Conservation (phyloP, 2,329 filamentous ascomycete genomes). For the Aspergillus spinulosporus region DNA sequence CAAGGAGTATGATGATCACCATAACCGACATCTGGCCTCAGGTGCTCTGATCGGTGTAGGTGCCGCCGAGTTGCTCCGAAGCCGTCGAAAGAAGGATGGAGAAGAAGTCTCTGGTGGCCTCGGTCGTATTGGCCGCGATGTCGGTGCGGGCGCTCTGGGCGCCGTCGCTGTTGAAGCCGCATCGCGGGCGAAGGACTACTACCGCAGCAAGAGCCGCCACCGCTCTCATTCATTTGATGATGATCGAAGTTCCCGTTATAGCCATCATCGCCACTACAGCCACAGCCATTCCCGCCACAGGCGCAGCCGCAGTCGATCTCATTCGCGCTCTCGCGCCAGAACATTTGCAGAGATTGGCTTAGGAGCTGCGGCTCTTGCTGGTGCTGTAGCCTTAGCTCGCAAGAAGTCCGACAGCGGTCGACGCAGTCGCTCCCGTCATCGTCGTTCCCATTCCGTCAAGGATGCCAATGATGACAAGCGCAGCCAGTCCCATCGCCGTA, state of each 20-base stretch:
- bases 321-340: constrained; percentile 51
- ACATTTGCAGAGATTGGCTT: constrained; percentile 55
- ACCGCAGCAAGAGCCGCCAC: constrained; percentile 49
- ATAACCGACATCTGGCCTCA: constrained; percentile 60
- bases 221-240: constrained; percentile 45
- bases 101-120: constrained; percentile 54
- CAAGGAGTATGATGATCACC: constrained; percentile 49
- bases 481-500: constrained; percentile 54
- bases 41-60: constrained; percentile 62
- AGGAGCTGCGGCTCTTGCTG: constrained; percentile 61
- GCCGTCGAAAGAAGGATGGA: constrained; percentile 59
- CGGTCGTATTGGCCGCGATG: constrained; percentile 50
- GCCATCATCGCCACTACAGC: constrained; percentile 31
- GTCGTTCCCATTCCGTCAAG: constrained; percentile 31
- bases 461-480: constrained; percentile 29
- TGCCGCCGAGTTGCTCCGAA: constrained; percentile 60
- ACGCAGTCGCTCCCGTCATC: constrained; percentile 49
- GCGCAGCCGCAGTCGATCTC: constrained; percentile 47
- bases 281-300: constrained; percentile 33
- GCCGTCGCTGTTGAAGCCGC: constrained; percentile 62
- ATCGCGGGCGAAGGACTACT: constrained; percentile 51
- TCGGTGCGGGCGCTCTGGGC: constrained; percentile 62
- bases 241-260: constrained; percentile 35
- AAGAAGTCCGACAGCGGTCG: constrained; percentile 52
- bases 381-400: constrained; percentile 58